phyloP scores from a whole-genome alignment of 768 basidiomycete species.

The Termitomyces sp. region DNA sequence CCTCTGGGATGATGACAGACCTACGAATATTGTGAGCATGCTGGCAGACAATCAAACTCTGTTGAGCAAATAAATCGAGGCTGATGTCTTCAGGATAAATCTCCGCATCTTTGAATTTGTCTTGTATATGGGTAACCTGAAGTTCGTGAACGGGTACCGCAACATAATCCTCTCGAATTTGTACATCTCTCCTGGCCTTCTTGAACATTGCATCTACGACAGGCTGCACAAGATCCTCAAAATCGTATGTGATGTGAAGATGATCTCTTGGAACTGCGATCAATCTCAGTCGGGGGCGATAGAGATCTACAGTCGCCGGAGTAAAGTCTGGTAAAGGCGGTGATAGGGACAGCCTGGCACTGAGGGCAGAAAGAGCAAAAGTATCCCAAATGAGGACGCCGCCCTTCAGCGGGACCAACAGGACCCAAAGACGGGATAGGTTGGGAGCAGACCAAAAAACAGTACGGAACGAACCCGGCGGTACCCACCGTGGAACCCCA shows the following conservation, averaged over 20 bases:
- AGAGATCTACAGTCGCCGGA: constrained; percentile 45
- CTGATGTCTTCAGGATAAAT: constrained; percentile 36
- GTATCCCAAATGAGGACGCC: no score
- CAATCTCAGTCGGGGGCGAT: constrained; percentile 42
- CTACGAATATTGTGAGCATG: constrained; percentile 20
- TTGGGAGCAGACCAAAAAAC: no score
- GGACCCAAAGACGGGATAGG: no score
- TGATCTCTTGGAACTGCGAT: constrained; percentile 36
- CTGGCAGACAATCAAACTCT: constrained; percentile 29
- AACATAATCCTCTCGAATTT: constrained; percentile 28
- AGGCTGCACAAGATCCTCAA: constrained; percentile 35
- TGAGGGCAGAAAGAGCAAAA: no score
- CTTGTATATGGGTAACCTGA: constrained; percentile 41
- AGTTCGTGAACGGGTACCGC: constrained; percentile 51
- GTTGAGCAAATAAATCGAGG: constrained; percentile 43
- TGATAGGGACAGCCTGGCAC: no score
- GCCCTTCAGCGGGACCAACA: no score
- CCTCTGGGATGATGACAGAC: constrained; percentile 47
- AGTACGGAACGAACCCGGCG: no score
- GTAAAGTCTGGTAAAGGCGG: constrained; percentile 38
- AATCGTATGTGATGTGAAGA: constrained; percentile 45
- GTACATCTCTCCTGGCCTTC: constrained; percentile 28
- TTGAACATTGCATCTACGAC: constrained; percentile 33
- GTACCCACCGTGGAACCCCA: no score
- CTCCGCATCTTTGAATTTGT: constrained; percentile 42